These are phyloP conservation scores for Phaffia australis DNA, from an alignment of 768 basidiomycete species.

Conservation along the genomic window DNA sequence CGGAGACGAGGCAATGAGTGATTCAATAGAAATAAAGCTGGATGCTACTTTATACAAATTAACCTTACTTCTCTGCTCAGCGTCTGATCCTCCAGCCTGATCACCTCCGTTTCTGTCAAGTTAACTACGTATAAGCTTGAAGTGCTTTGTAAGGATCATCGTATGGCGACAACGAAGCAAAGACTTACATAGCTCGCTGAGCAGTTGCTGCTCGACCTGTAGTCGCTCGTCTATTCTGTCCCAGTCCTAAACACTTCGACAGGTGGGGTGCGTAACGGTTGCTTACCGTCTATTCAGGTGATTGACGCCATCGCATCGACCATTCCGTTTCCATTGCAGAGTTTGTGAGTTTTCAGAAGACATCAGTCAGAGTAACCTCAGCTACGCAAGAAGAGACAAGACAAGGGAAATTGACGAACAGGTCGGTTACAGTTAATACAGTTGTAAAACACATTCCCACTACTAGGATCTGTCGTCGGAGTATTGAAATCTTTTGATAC, in stretches of 20 bases:
- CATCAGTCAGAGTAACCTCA: not conserved
- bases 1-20: too few relatives aligned
- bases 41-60: too few relatives aligned
- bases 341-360: too few relatives aligned
- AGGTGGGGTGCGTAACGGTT: slow-evolving; percentile 11
- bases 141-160: too few relatives aligned
- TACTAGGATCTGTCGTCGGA: slow-evolving; percentile 4
- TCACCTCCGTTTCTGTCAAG: too few relatives aligned
- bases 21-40: too few relatives aligned
- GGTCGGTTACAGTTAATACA: slow-evolving; percentile 7
- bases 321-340: not conserved
- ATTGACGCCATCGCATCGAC: too few relatives aligned
- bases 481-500: slow-evolving; percentile 3
- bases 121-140: too few relatives aligned
- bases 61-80: too few relatives aligned
- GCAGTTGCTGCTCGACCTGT: slow-evolving; percentile 1
- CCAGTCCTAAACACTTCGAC: slow-evolving; percentile 7
- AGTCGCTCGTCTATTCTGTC: not conserved
- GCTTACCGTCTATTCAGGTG: not conserved
- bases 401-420: not conserved
- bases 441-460: slow-evolving; percentile 2
- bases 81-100: too few relatives aligned
- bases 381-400: too few relatives aligned
- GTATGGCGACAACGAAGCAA: too few relatives aligned
- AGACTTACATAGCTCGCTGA: slow-evolving; percentile 4